Evolutionary conservation across 106 monocot species (phyloP).

Genomic region (Gastrodia elata): DNA sequence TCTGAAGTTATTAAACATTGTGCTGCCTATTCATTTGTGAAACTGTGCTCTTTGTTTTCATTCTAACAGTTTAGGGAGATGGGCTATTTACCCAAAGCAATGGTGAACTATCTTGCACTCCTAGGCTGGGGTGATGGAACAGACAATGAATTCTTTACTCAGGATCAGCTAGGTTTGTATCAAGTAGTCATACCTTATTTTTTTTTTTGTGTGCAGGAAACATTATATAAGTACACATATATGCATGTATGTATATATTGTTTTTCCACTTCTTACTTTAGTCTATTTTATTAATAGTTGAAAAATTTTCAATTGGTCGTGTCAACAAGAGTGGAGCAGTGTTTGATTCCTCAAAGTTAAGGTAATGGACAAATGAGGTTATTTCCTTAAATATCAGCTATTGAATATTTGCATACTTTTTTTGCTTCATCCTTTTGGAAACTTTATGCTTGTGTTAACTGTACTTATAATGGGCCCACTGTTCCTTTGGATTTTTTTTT

Average conservation of each 20-base stretch:
- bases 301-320: conserved; percentile 84
- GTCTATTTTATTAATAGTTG: conserved; percentile 40
- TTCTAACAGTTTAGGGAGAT: conserved; percentile 72
- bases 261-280: conserved; percentile 5
- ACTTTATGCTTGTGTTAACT: not conserved
- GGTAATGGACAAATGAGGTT: conserved; percentile 25
- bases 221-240: too few relatives aligned
- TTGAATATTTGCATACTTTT: not conserved
- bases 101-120: conserved; percentile 91
- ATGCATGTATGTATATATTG: too few relatives aligned
- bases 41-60: not conserved
- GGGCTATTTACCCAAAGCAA: conserved; percentile 95
- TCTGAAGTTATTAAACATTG: not conserved
- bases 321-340: conserved; percentile 97
- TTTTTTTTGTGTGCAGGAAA: conserved; percentile 6
- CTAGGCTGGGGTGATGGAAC: conserved; percentile 99
- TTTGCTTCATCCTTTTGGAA: not conserved
- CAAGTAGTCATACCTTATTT: not conserved
- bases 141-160: conserved; percentile 96
- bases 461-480: not conserved
- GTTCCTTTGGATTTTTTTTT: not conserved
- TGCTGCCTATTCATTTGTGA: not conserved
- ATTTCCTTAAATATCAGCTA: not conserved
- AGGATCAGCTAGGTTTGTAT: conserved; percentile 76
- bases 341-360: conserved; percentile 90